These are phyloP conservation scores for Ciborinia camelliae DNA, from an alignment of 2,329 filamentous ascomycete genomes.

Conservation along the genomic window DNA sequence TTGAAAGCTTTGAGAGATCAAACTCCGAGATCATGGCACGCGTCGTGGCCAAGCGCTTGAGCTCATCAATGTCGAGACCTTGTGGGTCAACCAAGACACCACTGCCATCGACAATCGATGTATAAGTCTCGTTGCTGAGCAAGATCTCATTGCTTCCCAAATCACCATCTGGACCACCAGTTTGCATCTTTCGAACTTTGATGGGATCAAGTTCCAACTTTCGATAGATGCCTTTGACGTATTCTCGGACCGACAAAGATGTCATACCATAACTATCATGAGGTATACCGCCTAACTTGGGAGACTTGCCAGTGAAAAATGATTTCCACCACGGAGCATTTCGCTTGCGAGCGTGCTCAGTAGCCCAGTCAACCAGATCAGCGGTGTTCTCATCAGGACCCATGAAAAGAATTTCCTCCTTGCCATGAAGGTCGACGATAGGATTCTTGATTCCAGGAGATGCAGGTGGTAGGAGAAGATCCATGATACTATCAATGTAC, in stretches of 20 bases:
- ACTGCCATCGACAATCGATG: constrained; percentile 90
- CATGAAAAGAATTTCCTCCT: constrained; percentile 97
- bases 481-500: constrained; percentile 98
- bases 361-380: constrained; percentile 97
- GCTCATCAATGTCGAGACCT: constrained; percentile 79
- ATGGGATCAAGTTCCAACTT: constrained; percentile 87
- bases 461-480: constrained; percentile 82
- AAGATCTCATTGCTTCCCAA: constrained; percentile 97
- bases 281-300: constrained; percentile 91
- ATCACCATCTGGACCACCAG: constrained; percentile 93
- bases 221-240: constrained; percentile 93
- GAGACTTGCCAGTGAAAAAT: constrained; percentile 99
- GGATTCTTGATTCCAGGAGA: constrained; percentile 99
- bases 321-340: constrained; percentile 99
- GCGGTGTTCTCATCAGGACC: constrained; percentile 98
- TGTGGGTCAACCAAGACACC: constrained; percentile 93
- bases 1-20: constrained; percentile 78
- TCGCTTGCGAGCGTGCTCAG: constrained; percentile 80
- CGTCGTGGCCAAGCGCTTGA: constrained; percentile 77
- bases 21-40: constrained; percentile 89
- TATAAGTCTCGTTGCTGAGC: constrained; percentile 93
- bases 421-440: constrained; percentile 90
- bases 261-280: constrained; percentile 98
- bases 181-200: constrained; percentile 90
- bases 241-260: constrained; percentile 91